A percentile compares a stretch with the other conserved stretches of the same genome.
phyloP scores from a whole-genome alignment of 257 asterid genomes.

The Eucommia ulmoides region DNA sequence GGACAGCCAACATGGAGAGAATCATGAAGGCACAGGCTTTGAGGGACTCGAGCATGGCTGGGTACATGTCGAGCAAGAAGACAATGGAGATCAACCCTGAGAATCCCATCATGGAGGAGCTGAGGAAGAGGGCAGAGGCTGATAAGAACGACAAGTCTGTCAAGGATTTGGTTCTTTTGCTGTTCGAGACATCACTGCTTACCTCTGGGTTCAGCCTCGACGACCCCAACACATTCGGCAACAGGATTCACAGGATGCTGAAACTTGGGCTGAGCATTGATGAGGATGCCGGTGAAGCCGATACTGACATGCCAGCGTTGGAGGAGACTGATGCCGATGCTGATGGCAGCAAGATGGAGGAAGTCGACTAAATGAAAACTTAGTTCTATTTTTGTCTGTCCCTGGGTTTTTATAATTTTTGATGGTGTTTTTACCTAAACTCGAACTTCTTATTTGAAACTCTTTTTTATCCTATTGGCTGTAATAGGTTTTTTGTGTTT shows the following conservation, averaged over 20 bases:
- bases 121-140: constrained; percentile 64
- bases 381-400: no score
- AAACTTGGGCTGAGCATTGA: constrained; percentile 68
- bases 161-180: constrained; percentile 49
- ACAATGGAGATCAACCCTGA: constrained; percentile 68
- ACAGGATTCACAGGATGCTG: constrained; percentile 64
- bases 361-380: constrained; percentile 50
- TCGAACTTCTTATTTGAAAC: no score
- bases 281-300: constrained; percentile 39
- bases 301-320: constrained; percentile 44
- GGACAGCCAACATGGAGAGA: constrained; percentile 71
- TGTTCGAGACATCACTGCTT: constrained; percentile 48
- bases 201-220: constrained; percentile 67
- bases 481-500: no score
- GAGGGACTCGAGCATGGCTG: constrained; percentile 63
- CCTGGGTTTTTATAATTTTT: no score
- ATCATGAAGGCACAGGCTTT: constrained; percentile 60
- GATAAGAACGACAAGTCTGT: constrained; percentile 65
- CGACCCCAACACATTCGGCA: constrained; percentile 59
- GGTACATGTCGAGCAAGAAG: constrained; percentile 65
- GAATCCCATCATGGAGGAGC: constrained; percentile 58
- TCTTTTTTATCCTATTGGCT: no score
- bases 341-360: constrained; percentile 66
- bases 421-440: no score
- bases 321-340: constrained; percentile 50